Conservation (phyloP, 2,329 filamentous ascomycete genomes). For the Triangularia setosa region DNA sequence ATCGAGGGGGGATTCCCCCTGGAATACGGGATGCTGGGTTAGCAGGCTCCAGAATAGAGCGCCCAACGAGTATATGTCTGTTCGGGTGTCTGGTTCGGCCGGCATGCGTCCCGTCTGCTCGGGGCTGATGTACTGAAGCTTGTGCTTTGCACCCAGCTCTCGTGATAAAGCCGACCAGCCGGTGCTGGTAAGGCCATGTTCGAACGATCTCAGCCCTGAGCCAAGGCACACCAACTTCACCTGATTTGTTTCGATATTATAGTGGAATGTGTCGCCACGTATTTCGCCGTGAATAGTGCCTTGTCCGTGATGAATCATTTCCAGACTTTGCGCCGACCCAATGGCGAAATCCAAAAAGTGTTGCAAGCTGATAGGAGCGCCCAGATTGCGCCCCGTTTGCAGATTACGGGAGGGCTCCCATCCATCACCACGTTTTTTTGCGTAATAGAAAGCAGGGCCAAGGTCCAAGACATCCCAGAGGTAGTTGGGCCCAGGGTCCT, state of each 20-base stretch:
- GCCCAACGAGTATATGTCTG: slow-evolving; percentile 89
- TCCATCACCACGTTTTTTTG: slow-evolving; percentile 48
- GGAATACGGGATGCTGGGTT: slow-evolving; percentile 75
- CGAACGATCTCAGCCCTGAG: slow-evolving; percentile 81
- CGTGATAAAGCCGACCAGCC: slow-evolving; percentile 83
- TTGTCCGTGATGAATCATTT: slow-evolving; percentile 85
- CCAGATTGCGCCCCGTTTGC: slow-evolving; percentile 41
- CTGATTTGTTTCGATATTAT: slow-evolving; percentile 62
- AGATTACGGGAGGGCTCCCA: slow-evolving; percentile 44
- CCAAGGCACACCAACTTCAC: slow-evolving; percentile 84
- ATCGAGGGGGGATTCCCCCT: slow-evolving; percentile 75
- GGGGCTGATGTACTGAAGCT: slow-evolving; percentile 86
- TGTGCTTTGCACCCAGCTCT: slow-evolving; percentile 81
- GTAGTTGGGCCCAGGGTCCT: slow-evolving; percentile 71
- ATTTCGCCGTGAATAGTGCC: slow-evolving; percentile 88
- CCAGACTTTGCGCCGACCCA: slow-evolving; percentile 78
- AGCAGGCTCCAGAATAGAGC: slow-evolving; percentile 85
- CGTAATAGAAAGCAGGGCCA: slow-evolving; percentile 68
- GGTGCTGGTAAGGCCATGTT: slow-evolving; percentile 79
- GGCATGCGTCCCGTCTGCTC: slow-evolving; percentile 93
- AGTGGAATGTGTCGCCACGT: slow-evolving; percentile 86
- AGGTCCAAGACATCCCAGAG: slow-evolving; percentile 68
- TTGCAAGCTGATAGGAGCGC: slow-evolving; percentile 63
- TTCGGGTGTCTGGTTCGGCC: slow-evolving; percentile 84
- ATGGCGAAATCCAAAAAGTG: slow-evolving; percentile 88